Evolutionary conservation across 2,329 filamentous ascomycete species (phyloP).

Genomic region (Colletotrichum acutatum): DNA sequence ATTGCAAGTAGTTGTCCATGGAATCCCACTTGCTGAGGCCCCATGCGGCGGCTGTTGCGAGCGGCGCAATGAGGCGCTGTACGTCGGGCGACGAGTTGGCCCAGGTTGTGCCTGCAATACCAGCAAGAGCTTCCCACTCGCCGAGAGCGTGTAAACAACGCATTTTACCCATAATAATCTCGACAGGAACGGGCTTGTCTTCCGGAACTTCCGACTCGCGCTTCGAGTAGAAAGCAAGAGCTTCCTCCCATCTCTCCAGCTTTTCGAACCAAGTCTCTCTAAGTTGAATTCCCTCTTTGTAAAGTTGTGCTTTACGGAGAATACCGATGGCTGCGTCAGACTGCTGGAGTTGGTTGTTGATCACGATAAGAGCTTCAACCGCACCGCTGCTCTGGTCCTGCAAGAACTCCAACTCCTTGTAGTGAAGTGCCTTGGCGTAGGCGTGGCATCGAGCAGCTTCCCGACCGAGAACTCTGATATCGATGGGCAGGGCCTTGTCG

Average conservation of each 20-base stretch:
- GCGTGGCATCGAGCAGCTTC: constrained; percentile 98
- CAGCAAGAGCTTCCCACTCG: constrained; percentile 95
- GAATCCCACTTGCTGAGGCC: constrained; percentile 96
- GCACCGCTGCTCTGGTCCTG: constrained; percentile 96
- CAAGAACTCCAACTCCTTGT: constrained; percentile 98
- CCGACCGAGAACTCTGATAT: constrained; percentile 92
- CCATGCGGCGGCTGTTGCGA: constrained; percentile 97
- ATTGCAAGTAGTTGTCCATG: constrained; percentile 96
- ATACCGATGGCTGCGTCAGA: constrained; percentile 99
- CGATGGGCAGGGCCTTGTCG: constrained; percentile 96
- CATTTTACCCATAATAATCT: constrained; percentile 99
- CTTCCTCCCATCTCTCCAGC: constrained; percentile 97
- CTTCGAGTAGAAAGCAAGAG: constrained; percentile 89
- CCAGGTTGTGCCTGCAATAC: constrained; percentile 93
- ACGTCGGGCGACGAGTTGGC: constrained; percentile 88
- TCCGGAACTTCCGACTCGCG: constrained; percentile 77
- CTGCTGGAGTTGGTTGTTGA: constrained; percentile 99
- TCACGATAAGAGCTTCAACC: constrained; percentile 96
- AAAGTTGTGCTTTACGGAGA: constrained; percentile 92
- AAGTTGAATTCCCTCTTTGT: constrained; percentile 91
- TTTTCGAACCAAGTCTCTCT: constrained; percentile 99
- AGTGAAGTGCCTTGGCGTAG: constrained; percentile 97
- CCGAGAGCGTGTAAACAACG: constrained; percentile 95
- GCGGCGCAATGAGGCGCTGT: constrained; percentile 88
- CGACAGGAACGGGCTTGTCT: constrained; percentile 75